Evolutionary conservation across 2,329 filamentous ascomycete species (phyloP), one percentile per base, ranked within the genome.

Genomic region (Diplocarpon rosae): DNA sequence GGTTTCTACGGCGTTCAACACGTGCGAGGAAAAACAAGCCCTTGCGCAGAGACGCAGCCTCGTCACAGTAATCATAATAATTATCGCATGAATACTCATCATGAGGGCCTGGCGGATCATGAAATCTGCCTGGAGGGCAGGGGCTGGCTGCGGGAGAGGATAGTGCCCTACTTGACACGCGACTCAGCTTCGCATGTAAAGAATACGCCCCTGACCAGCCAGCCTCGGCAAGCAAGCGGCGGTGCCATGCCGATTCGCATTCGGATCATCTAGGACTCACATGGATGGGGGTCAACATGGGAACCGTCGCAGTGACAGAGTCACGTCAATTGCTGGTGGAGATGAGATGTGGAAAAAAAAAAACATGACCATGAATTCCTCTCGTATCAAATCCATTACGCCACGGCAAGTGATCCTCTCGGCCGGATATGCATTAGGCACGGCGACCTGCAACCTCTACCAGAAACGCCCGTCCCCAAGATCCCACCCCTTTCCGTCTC

Each of bases 1-100:
- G 46, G 54, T 55, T 37, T 42, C 47, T 47, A 47, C 43, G 47
- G 54, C 54, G 52, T 55, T 56, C 52, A 52, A 52, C 54, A 56
- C 47, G 48, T 48, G 31, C 43, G 42, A 49, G 45, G 42, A 45
- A 46, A 46, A 35, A 49, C 10, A 15, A n/a, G 24, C 14, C 29
- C 15, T 11, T 33, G 29, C 20, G 7, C 20, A 7, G 7, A 24
- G 20, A 24, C 3, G 7, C 3, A 24, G 7, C 7, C 20, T 7
- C 20, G 20, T 24, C 4, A 3, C 3, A 7, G 20, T 40, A 40
- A 40, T 27, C 16, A 8, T 40, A 40, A 8, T 40, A 40, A 40
- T 33, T 14, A 33, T 12, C n/a, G 30, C 12, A 5, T 24, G 20
- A 24, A 24, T 24, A 24, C 7, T 3, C 20, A 24, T 24, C 20